phyloP scores from a whole-genome alignment of 1,284 basidiomycete genomes.

The Lignosus rhinocerotis region DNA sequence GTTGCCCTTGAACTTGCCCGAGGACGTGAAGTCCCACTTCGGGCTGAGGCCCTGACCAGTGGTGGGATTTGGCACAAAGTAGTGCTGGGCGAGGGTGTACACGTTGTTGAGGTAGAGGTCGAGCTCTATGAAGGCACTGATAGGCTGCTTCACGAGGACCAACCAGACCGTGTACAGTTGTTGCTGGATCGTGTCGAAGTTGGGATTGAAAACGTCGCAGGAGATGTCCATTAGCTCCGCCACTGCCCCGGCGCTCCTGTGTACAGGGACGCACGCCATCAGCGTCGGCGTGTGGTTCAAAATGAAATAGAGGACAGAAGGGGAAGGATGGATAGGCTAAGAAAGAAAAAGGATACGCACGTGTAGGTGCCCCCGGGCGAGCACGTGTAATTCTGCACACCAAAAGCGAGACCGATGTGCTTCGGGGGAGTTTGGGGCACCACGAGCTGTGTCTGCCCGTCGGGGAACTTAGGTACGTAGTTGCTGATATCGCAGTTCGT shows the following conservation, averaged over 20 bases:
- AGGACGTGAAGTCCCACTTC: conserved; percentile 59
- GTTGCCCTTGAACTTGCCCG: conserved; percentile 39
- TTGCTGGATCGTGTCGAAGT: conserved; percentile 44
- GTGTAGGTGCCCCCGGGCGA: conserved; percentile 36
- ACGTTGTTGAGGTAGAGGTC: conserved; percentile 30
- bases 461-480: conserved; percentile 25
- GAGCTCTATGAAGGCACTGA: conserved; percentile 39
- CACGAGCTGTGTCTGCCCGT: conserved; percentile 29
- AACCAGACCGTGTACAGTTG: conserved; percentile 42
- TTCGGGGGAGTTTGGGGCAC: conserved; percentile 30
- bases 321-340: not conserved
- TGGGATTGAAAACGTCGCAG: conserved; percentile 45
- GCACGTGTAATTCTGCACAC: conserved; percentile 46
- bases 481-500: conserved; percentile 25
- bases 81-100: conserved; percentile 53
- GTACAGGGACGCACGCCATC: not conserved
- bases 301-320: not conserved
- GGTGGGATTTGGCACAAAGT: conserved; percentile 49
- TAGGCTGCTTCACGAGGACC: conserved; percentile 29
- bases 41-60: conserved; percentile 48
- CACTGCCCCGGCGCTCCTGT: conserved; percentile 47
- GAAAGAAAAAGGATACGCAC: conserved; percentile 25
- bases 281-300: conserved; percentile 7
- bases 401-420: conserved; percentile 45
- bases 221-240: conserved; percentile 61